Evolutionary conservation across 306 rosid species (phyloP).

Genomic region (Hippophae tibetana): DNA sequence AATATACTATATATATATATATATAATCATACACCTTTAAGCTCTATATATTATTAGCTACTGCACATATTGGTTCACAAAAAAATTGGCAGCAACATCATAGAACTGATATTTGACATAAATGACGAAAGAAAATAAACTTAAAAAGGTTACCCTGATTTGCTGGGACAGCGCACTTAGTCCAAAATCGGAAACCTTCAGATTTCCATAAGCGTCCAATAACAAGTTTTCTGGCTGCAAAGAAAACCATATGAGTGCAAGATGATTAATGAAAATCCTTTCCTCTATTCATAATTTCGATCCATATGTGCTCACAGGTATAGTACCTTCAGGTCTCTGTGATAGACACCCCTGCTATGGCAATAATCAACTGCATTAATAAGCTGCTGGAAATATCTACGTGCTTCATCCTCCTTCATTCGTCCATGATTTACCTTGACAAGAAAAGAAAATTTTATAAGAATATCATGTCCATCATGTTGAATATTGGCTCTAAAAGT

Average conservation of each 20-base stretch:
- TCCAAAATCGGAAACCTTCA: conserved; percentile 97
- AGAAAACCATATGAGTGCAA: not conserved
- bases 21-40: too few relatives aligned
- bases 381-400: conserved; percentile 94
- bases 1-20: too few relatives aligned
- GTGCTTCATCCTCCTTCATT: conserved; percentile 82
- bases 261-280: not conserved
- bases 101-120: not conserved
- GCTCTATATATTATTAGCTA: too few relatives aligned
- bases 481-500: too few relatives aligned
- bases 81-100: conserved; percentile 7
- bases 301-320: not conserved
- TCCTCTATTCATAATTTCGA: not conserved
- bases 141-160: conserved; percentile 55
- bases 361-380: conserved; percentile 95
- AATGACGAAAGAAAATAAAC: conserved; percentile 11
- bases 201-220: conserved; percentile 69
- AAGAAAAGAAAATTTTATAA: conserved; percentile 9
- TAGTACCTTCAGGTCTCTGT: conserved; percentile 85
- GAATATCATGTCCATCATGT: conserved; percentile 9
- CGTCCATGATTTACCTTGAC: conserved; percentile 89
- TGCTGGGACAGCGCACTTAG: conserved; percentile 93
- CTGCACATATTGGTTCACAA: not conserved
- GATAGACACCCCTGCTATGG: conserved; percentile 97
- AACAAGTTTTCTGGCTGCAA: conserved; percentile 94